Evolutionary conservation across 441 rosid species (phyloP), one percentile per base, ranked within the genome.

Genomic region (Omphalea diandra): DNA sequence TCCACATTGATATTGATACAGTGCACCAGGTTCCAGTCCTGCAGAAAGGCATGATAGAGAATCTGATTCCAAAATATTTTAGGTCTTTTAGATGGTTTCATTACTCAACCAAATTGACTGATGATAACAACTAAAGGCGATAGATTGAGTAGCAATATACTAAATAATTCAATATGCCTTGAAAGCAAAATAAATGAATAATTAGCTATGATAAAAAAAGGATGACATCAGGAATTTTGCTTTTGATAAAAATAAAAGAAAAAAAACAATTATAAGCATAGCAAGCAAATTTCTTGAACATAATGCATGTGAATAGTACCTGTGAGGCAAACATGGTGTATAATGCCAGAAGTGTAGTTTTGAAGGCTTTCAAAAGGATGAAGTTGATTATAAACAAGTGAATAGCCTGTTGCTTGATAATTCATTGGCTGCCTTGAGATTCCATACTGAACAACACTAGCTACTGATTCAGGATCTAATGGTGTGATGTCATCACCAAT

Each of bases 331-430:
- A 90, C 97, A 53, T 90, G 97, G 73, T 88, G 94, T 40, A 88
- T 87, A 73, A 88, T 87, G 68, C 93, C 94, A 57, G 97, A 90
- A 52, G 87, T 90, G 33, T 90, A 90, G 68, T 88, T 90, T 49
- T 82, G 82, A 56, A 86, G 84, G 74, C 88, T 91, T 22, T 87
- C 81, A 55, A 79, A 90, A 67, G 97, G 88, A 66, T 90, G 88
- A 71, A 88, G 90, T 77, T 90, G 97, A 77, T 71, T 78, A 76
- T 88, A 90, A 74, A 86, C 80, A 75, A 88, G 83, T 57, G 97
- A 83, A 74, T 77, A 75, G 58, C 97, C 97, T n/a, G 40, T 63
- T 14, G 84, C 87, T 78, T 86, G 78, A 52, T 71, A 79, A 62
- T 8, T 82, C 17, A 82, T 65, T n/a, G 74, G 68, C 36, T 63